A percentile compares a stretch with the other conserved stretches of the same genome.
These are phyloP conservation scores for Clarireedia monteithiana DNA, from an alignment of 2,329 filamentous ascomycete species.

Conservation along the genomic window DNA sequence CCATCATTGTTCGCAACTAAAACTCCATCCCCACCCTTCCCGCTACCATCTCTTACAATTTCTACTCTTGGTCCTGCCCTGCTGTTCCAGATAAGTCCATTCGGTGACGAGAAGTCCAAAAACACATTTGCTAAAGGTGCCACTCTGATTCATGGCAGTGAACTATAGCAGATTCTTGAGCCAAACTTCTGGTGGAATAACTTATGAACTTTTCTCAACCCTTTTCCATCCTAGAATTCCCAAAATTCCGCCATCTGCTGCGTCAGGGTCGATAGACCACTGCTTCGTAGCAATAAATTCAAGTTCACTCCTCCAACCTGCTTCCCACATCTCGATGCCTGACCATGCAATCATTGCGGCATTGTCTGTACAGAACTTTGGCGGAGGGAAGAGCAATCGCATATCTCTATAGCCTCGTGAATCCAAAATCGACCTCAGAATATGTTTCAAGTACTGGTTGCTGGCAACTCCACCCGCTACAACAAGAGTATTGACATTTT, in stretches of 20 bases:
- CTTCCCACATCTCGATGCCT: conserved; percentile 83
- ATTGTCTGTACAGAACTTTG: conserved; percentile 81
- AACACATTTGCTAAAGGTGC: no score
- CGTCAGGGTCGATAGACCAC: conserved; percentile 64
- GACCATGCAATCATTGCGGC: conserved; percentile 97
- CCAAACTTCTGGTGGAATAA: no score
- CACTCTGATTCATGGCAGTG: no score
- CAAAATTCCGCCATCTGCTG: conserved; percentile 58
- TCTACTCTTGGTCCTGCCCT: no score
- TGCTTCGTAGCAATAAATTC: conserved; percentile 52
- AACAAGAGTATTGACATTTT: conserved; percentile 54
- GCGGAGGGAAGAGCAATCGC: conserved; percentile 64
- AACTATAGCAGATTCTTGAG: no score
- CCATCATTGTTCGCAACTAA: no score
- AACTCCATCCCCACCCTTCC: no score
- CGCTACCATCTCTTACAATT: no score
- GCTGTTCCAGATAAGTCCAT: no score
- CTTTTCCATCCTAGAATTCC: conserved; percentile 46
- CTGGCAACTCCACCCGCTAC: conserved; percentile 87
- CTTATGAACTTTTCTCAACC: not conserved
- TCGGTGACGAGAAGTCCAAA: no score
- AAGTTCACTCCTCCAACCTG: conserved; percentile 60
- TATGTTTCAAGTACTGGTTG: conserved; percentile 68
- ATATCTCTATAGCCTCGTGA: conserved; percentile 57
- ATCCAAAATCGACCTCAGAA: conserved; percentile 51